These are phyloP conservation scores for Leishmania tarentolae DNA, from an alignment of 208 protist species.

Conservation along the genomic window DNA sequence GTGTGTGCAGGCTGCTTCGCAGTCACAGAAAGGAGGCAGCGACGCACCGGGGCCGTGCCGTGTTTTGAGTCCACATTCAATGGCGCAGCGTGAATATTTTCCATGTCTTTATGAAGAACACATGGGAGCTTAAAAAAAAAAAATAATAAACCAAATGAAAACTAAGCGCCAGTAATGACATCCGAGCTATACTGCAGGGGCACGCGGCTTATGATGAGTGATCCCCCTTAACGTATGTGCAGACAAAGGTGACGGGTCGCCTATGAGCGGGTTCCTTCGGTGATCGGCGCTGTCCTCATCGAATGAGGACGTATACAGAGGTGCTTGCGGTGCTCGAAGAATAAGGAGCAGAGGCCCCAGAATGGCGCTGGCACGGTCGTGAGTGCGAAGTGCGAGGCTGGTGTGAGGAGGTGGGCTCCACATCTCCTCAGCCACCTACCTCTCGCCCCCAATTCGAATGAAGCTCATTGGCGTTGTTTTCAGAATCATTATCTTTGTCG, in stretches of 20 bases:
- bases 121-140: background rate
- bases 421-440: background rate
- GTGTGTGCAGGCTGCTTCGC: background rate
- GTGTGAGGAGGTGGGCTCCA: background rate
- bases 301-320: background rate
- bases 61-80: too few relatives aligned
- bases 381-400: background rate
- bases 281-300: background rate
- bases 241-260: background rate
- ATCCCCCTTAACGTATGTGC: background rate
- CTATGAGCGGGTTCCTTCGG: background rate
- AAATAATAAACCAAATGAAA: too few relatives aligned
- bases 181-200: too few relatives aligned
- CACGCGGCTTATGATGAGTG: background rate
- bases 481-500: background rate
- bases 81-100: too few relatives aligned
- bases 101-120: background rate
- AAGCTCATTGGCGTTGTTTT: background rate
- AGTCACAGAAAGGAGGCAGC: background rate
- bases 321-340: background rate
- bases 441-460: background rate
- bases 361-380: background rate
- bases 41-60: too few relatives aligned
- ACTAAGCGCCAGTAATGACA: too few relatives aligned
- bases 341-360: background rate